These are phyloP conservation scores for Tinospora cordifolia DNA, from an alignment of 164 flowering plant genomes.

Conservation along the genomic window DNA sequence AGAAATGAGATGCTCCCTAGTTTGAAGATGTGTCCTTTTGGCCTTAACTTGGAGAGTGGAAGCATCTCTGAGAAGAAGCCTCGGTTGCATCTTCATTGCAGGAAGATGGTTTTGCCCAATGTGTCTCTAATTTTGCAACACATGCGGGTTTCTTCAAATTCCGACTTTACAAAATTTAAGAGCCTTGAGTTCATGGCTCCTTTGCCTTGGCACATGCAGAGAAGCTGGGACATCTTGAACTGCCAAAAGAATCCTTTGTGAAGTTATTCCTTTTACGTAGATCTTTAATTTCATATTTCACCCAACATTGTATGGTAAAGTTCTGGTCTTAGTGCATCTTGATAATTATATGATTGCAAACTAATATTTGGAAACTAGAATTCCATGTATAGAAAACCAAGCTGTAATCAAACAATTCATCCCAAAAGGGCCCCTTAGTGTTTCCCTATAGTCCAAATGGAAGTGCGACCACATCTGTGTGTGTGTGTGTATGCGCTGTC, in stretches of 20 bases:
- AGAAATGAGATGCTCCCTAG: conserved; percentile 15
- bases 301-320: neutral
- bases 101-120: conserved; percentile 64
- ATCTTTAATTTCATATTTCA: neutral
- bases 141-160: conserved; percentile 22
- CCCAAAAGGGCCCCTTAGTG: too few species aligned
- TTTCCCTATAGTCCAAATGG: too few species aligned
- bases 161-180: conserved; percentile 39
- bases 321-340: too few species aligned
- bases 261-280: neutral
- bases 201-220: conserved; percentile 78
- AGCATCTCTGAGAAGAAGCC: conserved; percentile 59
- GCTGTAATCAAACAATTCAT: too few species aligned
- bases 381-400: too few species aligned
- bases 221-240: conserved; percentile 67
- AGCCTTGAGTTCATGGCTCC: conserved; percentile 57
- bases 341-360: too few species aligned
- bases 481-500: too few species aligned
- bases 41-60: conserved; percentile 49
- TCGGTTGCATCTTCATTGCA: conserved; percentile 77
- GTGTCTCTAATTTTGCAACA: conserved; percentile 44
- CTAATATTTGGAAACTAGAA: too few species aligned
- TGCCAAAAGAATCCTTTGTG: neutral
- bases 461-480: too few species aligned
- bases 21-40: conserved; percentile 30